These are phyloP conservation scores for Torrubiellomyces zombiae DNA, from an alignment of 2,329 filamentous ascomycete genomes.

Conservation along the genomic window DNA sequence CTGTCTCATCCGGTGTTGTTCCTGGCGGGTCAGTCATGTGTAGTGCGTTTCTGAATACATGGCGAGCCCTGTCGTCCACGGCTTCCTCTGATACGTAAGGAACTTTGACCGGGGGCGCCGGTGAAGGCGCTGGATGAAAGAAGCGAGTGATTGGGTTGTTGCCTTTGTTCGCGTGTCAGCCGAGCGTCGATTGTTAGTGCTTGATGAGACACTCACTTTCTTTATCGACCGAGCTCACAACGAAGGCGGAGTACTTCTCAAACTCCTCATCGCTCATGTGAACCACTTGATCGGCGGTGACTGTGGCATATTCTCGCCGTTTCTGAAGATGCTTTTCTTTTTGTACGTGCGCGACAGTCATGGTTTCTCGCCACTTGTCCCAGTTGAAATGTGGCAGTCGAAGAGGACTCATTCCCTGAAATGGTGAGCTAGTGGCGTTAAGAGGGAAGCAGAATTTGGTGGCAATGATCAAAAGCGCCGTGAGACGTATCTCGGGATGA, in stretches of 20 bases:
- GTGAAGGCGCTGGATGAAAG: conserved; percentile 16
- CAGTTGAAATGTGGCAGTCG: conserved; percentile 42
- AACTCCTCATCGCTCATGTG: conserved; percentile 42
- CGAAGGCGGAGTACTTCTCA: conserved; percentile 44
- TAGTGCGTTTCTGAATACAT: conserved; percentile 9
- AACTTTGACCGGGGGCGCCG: conserved; percentile 4
- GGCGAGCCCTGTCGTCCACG: conserved; percentile 8
- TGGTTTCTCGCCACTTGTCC: conserved; percentile 58
- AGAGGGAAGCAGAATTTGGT: conserved; percentile 71
- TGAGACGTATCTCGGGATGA: conserved; percentile 60
- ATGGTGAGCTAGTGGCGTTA: too few relatives aligned
- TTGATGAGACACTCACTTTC: conserved; percentile 17
- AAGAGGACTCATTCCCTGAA: too few relatives aligned
- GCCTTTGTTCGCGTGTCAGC: conserved; percentile 8
- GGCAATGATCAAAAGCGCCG: conserved; percentile 55
- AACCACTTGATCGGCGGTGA: conserved; percentile 46
- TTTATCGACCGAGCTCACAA: conserved; percentile 16
- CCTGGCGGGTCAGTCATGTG: too few relatives aligned
- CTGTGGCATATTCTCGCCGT: conserved; percentile 25
- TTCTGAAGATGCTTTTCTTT: conserved; percentile 4
- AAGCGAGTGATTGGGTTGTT: conserved; percentile 15
- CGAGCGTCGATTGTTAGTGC: neutral
- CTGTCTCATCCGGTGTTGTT: neutral
- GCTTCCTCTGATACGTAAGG: conserved; percentile 12
- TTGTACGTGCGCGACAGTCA: too few relatives aligned